Evolutionary conservation across 805 yeast genomes (phyloP), one percentile per base, ranked within the genome.

Genomic region (Candida jianshihensis): DNA sequence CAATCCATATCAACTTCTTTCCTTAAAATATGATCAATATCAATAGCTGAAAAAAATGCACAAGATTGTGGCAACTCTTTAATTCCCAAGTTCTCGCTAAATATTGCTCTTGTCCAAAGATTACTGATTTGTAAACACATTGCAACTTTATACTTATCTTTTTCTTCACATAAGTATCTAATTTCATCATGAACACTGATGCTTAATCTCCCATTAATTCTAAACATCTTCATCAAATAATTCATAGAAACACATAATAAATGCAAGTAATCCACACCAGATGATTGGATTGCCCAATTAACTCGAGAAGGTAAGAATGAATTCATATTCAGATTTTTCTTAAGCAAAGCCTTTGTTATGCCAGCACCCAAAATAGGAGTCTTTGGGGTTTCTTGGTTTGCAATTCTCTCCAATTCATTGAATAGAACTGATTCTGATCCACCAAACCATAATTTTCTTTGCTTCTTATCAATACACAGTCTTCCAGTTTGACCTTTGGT

Each of bases 281-380:
- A 86, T 17, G 96, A 86, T 57, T 92, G 99, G 54, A 92, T 92
- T 1, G 96, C 86, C 99, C 99, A 92, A 53, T 92, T 92, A 44
- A 89, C 81, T 50, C 99, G 63, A 2, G 96, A 87, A 0, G 98
- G 92, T 45, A 92, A 61, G 54, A 81, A 92, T 1, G 76, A 64
- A 43, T 74, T 74, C 26, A 74, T 63, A 30, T 74, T 75, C 47
- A 92, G 66, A 55, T 90, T 80, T 36, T 66, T 64, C 30, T 73
- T 71, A 47, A 73, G 71, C 39, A 92, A 64, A 0, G 97, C 96
- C 39, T 76, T 76, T 0, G 99, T 92, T 32, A 92, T 87, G 12
- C 95, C 85, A 5, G 97, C 96, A 1, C 96, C 96, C 9, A 92
- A 59, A 2, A 86, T 88, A 0, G 98, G 98, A 0, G 98, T 94